Conservation (phyloP, 208 protist genomes). For the Porcisia hertigi region DNA sequence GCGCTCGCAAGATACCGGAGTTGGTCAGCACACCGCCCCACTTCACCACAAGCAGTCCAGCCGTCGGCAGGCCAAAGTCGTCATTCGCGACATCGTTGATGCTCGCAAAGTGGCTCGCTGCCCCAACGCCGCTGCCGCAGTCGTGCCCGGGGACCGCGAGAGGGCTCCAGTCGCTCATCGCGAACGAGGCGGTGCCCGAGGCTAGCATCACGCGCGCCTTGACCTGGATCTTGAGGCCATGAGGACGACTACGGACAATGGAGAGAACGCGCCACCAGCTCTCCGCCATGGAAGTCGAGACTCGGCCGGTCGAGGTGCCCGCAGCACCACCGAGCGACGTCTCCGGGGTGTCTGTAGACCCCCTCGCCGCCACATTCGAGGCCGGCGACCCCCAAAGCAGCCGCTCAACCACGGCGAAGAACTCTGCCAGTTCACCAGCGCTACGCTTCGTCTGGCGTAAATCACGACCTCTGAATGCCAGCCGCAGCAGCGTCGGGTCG, state of each 20-base stretch:
- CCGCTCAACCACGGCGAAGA: conserved; percentile 20
- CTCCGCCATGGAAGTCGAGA: conserved; percentile 17
- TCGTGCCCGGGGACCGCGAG: background rate
- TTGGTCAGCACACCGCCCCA: conserved; percentile 60
- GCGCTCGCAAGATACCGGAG: conserved; percentile 47
- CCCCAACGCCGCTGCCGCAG: background rate
- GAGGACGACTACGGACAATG: conserved; percentile 43
- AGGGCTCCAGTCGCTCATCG: conserved; percentile 2
- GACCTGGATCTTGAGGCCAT: conserved; percentile 45
- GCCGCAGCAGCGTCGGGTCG: conserved; percentile 30
- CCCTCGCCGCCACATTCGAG: background rate
- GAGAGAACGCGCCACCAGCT: conserved; percentile 44
- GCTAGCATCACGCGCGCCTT: conserved; percentile 21
- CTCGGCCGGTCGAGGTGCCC: conserved; percentile 1
- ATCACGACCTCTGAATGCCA: conserved; percentile 28
- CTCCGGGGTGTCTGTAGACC: conserved; percentile 8
- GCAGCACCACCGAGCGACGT: conserved; percentile 5
- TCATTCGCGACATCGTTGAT: conserved; percentile 10
- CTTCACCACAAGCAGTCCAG: conserved; percentile 56
- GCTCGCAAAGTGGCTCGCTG: background rate
- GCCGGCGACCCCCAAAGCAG: conserved; percentile 15
- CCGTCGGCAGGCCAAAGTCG: conserved; percentile 9
- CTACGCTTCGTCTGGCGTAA: conserved; percentile 17
- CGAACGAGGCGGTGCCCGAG: conserved; percentile 30
- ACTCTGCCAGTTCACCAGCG: conserved; percentile 23